phyloP scores from a whole-genome alignment of 2,329 filamentous ascomycete species.

The Ceratocystiopsis minuta region DNA sequence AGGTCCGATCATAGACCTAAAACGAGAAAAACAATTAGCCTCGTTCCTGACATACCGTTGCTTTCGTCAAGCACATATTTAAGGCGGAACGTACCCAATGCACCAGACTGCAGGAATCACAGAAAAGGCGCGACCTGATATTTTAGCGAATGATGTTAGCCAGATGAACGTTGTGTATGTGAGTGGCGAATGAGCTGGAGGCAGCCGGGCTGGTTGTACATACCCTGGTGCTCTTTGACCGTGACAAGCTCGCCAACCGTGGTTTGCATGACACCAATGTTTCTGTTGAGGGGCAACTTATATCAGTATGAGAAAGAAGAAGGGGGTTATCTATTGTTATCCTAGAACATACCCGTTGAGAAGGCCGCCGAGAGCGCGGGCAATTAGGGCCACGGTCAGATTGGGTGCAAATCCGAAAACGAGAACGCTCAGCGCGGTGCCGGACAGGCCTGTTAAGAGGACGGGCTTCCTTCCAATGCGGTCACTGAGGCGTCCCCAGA shows the following conservation, averaged over 20 bases:
- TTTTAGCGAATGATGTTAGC: not conserved
- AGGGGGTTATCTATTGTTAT: not conserved
- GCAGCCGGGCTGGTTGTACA: conserved; percentile 16
- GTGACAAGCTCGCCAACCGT: conserved; percentile 90
- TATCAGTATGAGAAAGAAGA: not conserved
- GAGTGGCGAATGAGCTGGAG: not conserved
- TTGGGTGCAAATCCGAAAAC: conserved; percentile 80
- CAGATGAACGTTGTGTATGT: not conserved
- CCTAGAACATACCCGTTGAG: conserved; percentile 62
- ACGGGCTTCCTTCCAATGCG: conserved; percentile 84
- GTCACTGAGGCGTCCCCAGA: conserved; percentile 90
- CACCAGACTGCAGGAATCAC: conserved; percentile 99
- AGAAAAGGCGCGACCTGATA: conserved; percentile 68
- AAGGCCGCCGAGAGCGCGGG: conserved; percentile 73
- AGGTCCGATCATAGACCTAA: conserved; percentile 75
- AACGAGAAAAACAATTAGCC: not conserved
- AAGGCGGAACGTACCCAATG: conserved; percentile 46
- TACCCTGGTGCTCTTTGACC: conserved; percentile 80
- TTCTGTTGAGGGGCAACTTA: conserved; percentile 43
- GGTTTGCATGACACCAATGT: conserved; percentile 88
- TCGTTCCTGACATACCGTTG: no score
- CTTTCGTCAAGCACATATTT: no score
- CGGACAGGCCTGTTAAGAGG: conserved; percentile 70
- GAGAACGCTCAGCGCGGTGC: conserved; percentile 83
- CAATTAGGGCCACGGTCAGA: conserved; percentile 65